A percentile compares a stretch with the other conserved stretches of the same genome.
These are phyloP conservation scores for Ambrosiella cleistominuta DNA, from an alignment of 2,329 filamentous ascomycete genomes.

Conservation along the genomic window DNA sequence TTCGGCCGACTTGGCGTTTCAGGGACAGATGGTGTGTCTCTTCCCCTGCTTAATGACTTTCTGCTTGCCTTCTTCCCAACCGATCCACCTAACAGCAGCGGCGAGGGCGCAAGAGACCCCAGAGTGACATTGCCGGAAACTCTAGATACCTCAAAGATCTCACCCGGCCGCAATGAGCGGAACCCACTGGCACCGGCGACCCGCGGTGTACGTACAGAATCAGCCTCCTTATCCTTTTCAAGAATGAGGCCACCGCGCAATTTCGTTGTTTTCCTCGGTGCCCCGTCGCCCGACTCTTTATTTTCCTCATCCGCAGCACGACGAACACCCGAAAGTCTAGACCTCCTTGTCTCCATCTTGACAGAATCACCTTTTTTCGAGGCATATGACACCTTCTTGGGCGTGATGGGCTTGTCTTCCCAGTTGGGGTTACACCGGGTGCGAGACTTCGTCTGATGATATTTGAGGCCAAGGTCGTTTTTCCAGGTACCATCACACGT, in stretches of 20 bases:
- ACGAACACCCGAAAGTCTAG: neutral
- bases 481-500: slow-evolving; percentile 39
- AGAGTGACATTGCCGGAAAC: neutral
- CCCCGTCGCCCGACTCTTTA: neutral
- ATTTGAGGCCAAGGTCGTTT: slow-evolving; percentile 39
- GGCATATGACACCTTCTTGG: slow-evolving; percentile 6
- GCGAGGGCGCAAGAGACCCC: neutral
- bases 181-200: neutral
- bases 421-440: slow-evolving; percentile 34
- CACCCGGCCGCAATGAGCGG: slow-evolving; percentile 3
- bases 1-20: neutral
- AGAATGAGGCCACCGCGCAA: slow-evolving; percentile 6
- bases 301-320: neutral
- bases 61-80: neutral
- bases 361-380: neutral
- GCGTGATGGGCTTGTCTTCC: slow-evolving; percentile 10
- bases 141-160: slow-evolving; percentile 1
- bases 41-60: neutral
- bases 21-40: neutral
- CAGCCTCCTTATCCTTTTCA: neutral
- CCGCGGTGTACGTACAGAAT: neutral
- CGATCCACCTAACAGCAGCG: neutral
- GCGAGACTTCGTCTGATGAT: slow-evolving; percentile 37
- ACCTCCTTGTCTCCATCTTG: neutral
- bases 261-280: neutral